phyloP scores from a whole-genome alignment of 208 protist species.

The Wallacemonas sp. region DNA sequence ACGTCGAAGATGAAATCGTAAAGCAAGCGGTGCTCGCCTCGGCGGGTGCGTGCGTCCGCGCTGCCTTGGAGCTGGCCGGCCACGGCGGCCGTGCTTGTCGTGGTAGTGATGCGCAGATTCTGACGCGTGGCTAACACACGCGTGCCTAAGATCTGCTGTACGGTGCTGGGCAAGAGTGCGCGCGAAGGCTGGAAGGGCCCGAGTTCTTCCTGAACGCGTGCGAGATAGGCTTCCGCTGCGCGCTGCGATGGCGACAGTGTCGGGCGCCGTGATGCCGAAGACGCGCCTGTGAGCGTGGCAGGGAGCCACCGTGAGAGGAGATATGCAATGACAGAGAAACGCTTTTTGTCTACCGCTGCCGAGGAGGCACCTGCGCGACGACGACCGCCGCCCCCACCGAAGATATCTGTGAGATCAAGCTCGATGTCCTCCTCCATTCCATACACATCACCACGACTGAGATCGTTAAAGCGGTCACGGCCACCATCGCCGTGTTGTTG shows the following conservation, averaged over 20 bases:
- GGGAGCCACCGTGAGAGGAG: neutral
- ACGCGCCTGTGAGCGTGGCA: neutral
- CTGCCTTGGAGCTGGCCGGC: too few relatives aligned
- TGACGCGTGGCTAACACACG: constrained; percentile 17
- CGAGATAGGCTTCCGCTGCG: constrained; percentile 15
- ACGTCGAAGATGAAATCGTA: constrained; percentile 26
- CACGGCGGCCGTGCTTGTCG: too few relatives aligned
- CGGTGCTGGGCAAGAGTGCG: constrained; percentile 16
- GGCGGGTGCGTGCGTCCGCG: neutral
- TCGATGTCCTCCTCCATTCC: neutral
- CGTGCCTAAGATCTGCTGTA: constrained; percentile 27
- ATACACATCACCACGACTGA: neutral
- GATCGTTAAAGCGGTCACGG: too few relatives aligned
- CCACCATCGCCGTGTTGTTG: neutral
- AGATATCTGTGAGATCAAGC: too few relatives aligned
- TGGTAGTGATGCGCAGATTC: constrained; percentile 12
- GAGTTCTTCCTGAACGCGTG: constrained; percentile 29
- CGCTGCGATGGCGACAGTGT: constrained; percentile 10
- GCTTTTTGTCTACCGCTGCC: too few relatives aligned
- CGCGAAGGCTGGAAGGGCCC: constrained; percentile 29
- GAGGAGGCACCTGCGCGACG: neutral
- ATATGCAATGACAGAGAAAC: neutral
- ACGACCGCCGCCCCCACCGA: neutral
- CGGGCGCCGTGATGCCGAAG: neutral
- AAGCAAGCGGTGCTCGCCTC: neutral